phyloP scores from a whole-genome alignment of 257 asterid genomes.

The Rhazya stricta region DNA sequence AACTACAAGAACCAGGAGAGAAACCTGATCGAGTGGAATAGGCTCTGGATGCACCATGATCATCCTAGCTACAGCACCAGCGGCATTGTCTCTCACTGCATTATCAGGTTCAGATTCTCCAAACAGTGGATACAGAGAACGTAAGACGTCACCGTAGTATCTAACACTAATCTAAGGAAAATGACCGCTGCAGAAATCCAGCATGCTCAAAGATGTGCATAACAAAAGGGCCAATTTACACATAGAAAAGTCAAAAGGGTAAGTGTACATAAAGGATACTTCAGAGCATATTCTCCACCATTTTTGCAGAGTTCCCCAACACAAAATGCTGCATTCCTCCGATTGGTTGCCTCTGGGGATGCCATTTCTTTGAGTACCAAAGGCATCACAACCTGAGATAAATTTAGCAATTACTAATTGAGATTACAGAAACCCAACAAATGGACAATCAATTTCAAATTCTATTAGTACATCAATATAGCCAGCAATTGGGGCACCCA shows the following conservation, averaged over 20 bases:
- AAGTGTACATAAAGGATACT: constrained; percentile 49
- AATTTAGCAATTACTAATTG: constrained; percentile 20
- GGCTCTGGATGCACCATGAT: constrained; percentile 83
- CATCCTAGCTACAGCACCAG: constrained; percentile 99
- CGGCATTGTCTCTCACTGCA: constrained; percentile 97
- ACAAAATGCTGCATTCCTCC: constrained; percentile 98
- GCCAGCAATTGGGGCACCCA: constrained; percentile 93
- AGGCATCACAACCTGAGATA: constrained; percentile 70
- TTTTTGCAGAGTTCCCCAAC: constrained; percentile 96
- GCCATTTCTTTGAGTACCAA: constrained; percentile 89
- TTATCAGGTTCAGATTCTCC: constrained; percentile 88
- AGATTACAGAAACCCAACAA: not conserved
- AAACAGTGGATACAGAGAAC: constrained; percentile 74
- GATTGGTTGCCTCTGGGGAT: constrained; percentile 73
- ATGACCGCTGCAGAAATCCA: not conserved
- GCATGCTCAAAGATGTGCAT: not conserved
- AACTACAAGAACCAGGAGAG: constrained; percentile 11
- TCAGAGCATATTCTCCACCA: constrained; percentile 72
- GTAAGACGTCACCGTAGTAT: constrained; percentile 58
- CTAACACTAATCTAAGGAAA: constrained; percentile 39
- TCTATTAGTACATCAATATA: constrained; percentile 61
- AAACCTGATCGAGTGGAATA: constrained; percentile 82
- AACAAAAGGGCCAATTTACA: not conserved
- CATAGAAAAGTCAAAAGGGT: not conserved
- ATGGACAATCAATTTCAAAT: not conserved